phyloP scores from a whole-genome alignment of 2,329 filamentous ascomycete species.

The Alternaria infectoria region DNA sequence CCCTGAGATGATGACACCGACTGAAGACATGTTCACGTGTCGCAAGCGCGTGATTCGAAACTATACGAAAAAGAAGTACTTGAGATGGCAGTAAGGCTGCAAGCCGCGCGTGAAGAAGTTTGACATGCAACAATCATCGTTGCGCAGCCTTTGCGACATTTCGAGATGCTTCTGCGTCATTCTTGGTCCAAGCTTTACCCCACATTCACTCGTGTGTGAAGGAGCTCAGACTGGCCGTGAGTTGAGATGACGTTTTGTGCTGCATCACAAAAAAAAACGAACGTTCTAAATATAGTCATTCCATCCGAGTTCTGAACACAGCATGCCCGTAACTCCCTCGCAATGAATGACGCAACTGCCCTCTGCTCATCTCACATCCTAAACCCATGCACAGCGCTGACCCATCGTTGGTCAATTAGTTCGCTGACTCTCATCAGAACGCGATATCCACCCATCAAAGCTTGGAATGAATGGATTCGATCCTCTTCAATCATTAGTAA shows the following conservation, averaged over 20 bases:
- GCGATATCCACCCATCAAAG: conserved; percentile 60
- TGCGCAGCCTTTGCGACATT: conserved; percentile 23
- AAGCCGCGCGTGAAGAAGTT: neutral
- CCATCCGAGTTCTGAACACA: neutral
- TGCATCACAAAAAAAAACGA: neutral
- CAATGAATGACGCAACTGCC: neutral
- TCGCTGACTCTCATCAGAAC: conserved; percentile 61
- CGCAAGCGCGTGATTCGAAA: neutral
- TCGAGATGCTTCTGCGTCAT: conserved; percentile 31
- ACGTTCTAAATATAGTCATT: neutral
- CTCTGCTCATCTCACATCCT: conserved; percentile 15
- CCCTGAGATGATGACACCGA: conserved; percentile 66
- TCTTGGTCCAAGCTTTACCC: conserved; percentile 17
- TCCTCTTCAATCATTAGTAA: conserved; percentile 62
- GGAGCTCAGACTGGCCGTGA: neutral
- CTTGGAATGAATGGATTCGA: conserved; percentile 58
- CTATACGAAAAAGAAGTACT: neutral
- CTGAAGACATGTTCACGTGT: conserved; percentile 54
- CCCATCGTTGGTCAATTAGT: conserved; percentile 60
- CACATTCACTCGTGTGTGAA: conserved; percentile 1
- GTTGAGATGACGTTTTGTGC: neutral
- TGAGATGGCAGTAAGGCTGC: conserved; percentile 5
- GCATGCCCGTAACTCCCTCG: neutral
- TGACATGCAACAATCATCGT: conserved; percentile 1
- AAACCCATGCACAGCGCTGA: conserved; percentile 45